Evolutionary conservation across 108 stramenopile genomes (phyloP).

Genomic region (Skeletonema marinoi): DNA sequence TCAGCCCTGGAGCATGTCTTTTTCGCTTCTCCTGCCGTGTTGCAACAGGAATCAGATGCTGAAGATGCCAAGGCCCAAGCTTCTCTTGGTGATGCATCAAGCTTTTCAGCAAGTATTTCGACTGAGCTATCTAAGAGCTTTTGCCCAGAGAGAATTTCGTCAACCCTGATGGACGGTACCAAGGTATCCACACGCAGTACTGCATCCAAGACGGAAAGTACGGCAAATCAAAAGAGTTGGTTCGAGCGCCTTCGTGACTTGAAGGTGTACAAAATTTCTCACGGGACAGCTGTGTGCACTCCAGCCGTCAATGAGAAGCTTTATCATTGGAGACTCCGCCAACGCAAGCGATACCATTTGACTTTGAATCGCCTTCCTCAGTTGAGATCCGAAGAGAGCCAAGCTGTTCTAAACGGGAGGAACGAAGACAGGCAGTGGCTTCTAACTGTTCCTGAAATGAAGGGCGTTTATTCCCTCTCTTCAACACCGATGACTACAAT

Average conservation of each 20-base stretch:
- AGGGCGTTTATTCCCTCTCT: conserved; percentile 27
- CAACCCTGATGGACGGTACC: neutral
- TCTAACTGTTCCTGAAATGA: conserved; percentile 38
- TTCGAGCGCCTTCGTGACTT: conserved; percentile 40
- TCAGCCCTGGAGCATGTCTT: conserved; percentile 32
- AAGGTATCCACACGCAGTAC: neutral
- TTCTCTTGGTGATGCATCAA: conserved; percentile 11
- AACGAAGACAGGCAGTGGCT: conserved; percentile 27
- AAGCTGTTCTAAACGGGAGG: neutral
- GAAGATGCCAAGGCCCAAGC: conserved; percentile 2
- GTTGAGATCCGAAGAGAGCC: conserved; percentile 3
- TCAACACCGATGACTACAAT: conserved; percentile 1
- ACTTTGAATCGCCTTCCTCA: conserved; percentile 38
- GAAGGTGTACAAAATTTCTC: conserved; percentile 27
- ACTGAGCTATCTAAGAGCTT: neutral
- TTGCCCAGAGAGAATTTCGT: neutral
- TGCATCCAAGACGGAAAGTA: neutral
- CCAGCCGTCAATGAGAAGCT: conserved; percentile 27
- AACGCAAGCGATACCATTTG: conserved; percentile 45
- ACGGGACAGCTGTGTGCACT: conserved; percentile 34
- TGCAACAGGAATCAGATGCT: conserved; percentile 10
- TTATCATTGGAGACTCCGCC: conserved; percentile 39
- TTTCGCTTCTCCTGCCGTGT: conserved; percentile 22
- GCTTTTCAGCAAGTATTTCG: conserved; percentile 1
- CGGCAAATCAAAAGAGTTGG: conserved; percentile 23